Conservation (phyloP, 2,329 filamentous ascomycete genomes). For the Cladosporium sp. region DNA sequence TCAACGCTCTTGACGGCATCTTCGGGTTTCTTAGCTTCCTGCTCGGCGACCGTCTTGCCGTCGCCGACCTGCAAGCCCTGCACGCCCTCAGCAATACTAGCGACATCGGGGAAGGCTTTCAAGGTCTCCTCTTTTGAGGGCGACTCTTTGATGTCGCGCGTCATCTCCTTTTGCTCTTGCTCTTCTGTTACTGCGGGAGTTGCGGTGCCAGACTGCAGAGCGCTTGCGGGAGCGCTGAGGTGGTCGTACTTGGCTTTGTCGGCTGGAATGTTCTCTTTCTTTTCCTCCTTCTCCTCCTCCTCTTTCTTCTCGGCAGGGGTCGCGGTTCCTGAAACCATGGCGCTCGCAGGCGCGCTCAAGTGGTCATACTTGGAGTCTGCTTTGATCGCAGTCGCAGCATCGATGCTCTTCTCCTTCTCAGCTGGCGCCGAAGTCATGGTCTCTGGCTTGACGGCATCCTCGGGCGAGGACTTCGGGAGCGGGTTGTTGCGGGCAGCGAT, state of each 20-base stretch:
- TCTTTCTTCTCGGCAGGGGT: conserved; percentile 28
- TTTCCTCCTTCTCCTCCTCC: conserved; percentile 13
- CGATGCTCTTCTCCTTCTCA: conserved; percentile 26
- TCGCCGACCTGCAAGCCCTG: conserved; percentile 17
- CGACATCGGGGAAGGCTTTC: conserved; percentile 16
- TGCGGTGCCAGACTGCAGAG: conserved; percentile 6
- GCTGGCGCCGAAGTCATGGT: conserved; percentile 24
- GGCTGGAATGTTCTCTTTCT: neutral
- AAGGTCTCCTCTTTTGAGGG: conserved; percentile 26
- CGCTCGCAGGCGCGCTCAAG: conserved; percentile 23
- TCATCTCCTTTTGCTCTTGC: neutral
- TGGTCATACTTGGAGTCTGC: conserved; percentile 17
- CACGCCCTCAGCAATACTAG: conserved; percentile 16
- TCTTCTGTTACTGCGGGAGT: neutral
- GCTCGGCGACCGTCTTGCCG: conserved; percentile 17
- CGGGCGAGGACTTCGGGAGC: conserved; percentile 12
- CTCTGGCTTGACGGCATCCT: conserved; percentile 21
- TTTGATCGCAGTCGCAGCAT: conserved; percentile 13
- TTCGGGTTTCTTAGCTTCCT: conserved; percentile 25
- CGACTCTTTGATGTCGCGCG: neutral
- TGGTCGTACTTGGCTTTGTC: neutral
- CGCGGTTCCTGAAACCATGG: conserved; percentile 28
- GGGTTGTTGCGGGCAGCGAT: conserved; percentile 19
- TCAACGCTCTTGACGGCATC: conserved; percentile 35
- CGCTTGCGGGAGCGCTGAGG: conserved; percentile 15